Base-by-base conservation (phyloP, 352 stramenopile genomes). In the Globisporangium yorkense region DNA sequence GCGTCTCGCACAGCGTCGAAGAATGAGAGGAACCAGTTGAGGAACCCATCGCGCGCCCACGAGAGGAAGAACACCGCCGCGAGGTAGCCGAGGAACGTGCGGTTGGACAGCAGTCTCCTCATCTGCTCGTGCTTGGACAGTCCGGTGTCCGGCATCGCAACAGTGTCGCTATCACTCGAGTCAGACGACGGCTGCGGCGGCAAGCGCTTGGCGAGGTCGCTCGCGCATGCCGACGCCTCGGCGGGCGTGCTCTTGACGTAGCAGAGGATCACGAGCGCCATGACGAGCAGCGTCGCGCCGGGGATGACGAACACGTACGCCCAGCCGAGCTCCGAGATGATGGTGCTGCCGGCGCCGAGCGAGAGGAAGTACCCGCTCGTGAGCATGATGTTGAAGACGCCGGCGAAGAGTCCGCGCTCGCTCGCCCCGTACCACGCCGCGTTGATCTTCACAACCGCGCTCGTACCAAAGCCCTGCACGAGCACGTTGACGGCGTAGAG, bases 361-460 rank as follows among this genome's bases (percentile, higher is more conserved):
- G 81, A 87, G 16, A 91, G 53, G 54, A 83, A 91, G 65, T 88
- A 91, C 15, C 81, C 81, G 37, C 72, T 89, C 16, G 74, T 88
- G 46, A 91, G 71, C 70, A 88, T 86, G 61, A 84, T 77, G 68
- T 91, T 91, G 68, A 88, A 91, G 0, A 91, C 71, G 3, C 78
- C 81, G 0, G 81, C 67, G 60, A 91, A 91, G 44, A 88, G 64
- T 0, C 81, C 78, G 21, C 78, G 74, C 66, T 91, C 81, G 52
- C 58, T 87, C 4, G 74, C 66, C 18, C 65, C 33, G 62, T 89
- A 91, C 81, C 81, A 89, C 52, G 76, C 80, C 0, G 76, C 81
- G 49, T 91, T 89, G 65, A 91, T 91, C 68, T 91, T 91, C n/a
- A 91, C 78, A n/a, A 88, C 81, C 33, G 76, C 81, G 55, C 81